Base-by-base conservation (phyloP, 1,139 yeast species). In the Wickerhamomyces sp. region DNA sequence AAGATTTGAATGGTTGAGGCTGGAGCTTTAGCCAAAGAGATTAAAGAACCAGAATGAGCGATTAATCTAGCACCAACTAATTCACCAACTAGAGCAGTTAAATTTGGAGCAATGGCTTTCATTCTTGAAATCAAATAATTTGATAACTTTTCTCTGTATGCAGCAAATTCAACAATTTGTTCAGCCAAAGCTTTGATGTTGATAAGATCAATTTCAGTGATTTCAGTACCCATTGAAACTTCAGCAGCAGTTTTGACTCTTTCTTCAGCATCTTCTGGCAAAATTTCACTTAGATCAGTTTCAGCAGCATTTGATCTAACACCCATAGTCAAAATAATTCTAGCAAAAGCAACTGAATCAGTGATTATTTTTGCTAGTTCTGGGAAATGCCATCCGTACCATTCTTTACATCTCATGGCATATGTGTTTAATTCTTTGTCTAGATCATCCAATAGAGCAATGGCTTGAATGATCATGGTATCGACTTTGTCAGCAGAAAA, bases 301-400 rank as follows among this genome's bases (percentile, higher is more conserved):
- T 84, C 93, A 44, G 89, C 72, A 59, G 96, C 96, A 64, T 85
- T 88, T 46, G 96, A 79, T 75, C 99, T 84, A 62, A 88, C 74
- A 57, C 99, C 99, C 97, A 93, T 90, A 59, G 84, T 78, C 71
- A 89, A 79, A 63, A 93, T 88, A 59, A 90, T 87, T 75, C 94
- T 84, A 50, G 95, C 95, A 67, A 81, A 91, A 45, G 96, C 95
- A 63, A 88, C 94, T 57, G 96, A 91, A 70, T 93, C 99, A 59
- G 88, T 82, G 58, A 91, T 90, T 66, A 93, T 89, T 78, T 93
- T 93, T 63, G 96, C 96, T 79, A 93, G 80, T 73, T 93, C 99
- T 38, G 99, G 99, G 82, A 93, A 93, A 70, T 93, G 99, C 99
- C 99, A 93, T 58, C 98, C 98, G 72, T 93, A 93, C 99, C 99